phyloP scores from a whole-genome alignment of 2,329 filamentous ascomycete genomes.

The Paramyrothecium roridum region DNA sequence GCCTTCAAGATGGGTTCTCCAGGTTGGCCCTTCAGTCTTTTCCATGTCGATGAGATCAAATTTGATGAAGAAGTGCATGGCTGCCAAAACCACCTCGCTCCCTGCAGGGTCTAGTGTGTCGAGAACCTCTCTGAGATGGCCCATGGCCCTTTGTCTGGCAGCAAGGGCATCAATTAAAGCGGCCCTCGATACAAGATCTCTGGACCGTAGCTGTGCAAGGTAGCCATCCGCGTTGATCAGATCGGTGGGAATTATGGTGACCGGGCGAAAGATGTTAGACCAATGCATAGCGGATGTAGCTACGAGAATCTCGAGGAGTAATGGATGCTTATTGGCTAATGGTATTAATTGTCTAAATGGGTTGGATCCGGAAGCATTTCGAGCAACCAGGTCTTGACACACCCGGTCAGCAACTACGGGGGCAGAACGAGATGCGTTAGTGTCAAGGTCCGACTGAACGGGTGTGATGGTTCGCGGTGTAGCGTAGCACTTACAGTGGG shows the following conservation, averaged over 20 bases:
- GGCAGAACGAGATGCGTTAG: constrained; percentile 15
- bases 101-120: constrained; percentile 34
- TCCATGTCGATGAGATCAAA: constrained; percentile 49
- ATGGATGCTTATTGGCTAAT: constrained; percentile 39
- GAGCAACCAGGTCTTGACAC: constrained; percentile 51
- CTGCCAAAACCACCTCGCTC: constrained; percentile 44
- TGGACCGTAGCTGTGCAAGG: constrained; percentile 31
- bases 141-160: constrained; percentile 45
- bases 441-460: neutral
- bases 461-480: neutral
- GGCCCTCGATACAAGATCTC: constrained; percentile 31
- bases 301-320: constrained; percentile 45
- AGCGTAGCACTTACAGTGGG: constrained; percentile 40
- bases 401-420: constrained; percentile 40
- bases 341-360: constrained; percentile 48
- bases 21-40: constrained; percentile 34
- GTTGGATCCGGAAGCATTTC: constrained; percentile 42
- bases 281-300: constrained; percentile 48
- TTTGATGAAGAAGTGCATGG: constrained; percentile 49
- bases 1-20: constrained; percentile 44
- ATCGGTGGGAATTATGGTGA: constrained; percentile 23
- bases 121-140: constrained; percentile 36
- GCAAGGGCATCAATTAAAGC: constrained; percentile 44
- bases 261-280: constrained; percentile 38
- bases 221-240: constrained; percentile 32